A percentile compares a stretch with the other conserved stretches of the same genome.
These are phyloP conservation scores for Ceratobasidium sp. DNA, from an alignment of 1,284 basidiomycete genomes.

Conservation along the genomic window DNA sequence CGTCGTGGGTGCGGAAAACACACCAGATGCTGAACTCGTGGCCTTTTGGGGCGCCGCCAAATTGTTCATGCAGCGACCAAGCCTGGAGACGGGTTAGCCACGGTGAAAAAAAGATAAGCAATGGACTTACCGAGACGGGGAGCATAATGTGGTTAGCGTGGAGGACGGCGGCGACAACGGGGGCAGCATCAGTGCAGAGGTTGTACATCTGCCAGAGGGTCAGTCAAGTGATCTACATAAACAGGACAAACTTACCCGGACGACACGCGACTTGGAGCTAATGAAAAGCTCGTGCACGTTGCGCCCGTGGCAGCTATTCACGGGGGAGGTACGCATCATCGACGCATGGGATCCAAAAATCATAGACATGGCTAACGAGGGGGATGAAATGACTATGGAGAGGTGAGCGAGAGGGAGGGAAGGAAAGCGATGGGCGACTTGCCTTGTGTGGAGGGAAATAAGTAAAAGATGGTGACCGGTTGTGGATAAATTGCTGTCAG, in stretches of 20 bases:
- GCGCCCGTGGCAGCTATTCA: slow-evolving; percentile 41
- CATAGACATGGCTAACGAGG: neutral
- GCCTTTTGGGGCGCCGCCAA: slow-evolving; percentile 49
- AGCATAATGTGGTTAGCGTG: slow-evolving; percentile 50
- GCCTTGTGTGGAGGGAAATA: no score
- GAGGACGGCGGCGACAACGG: slow-evolving; percentile 58
- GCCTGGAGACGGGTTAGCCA: slow-evolving; percentile 54
- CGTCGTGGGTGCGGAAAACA: slow-evolving; percentile 70
- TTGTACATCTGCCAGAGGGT: slow-evolving; percentile 55
- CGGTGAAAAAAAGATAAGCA: neutral
- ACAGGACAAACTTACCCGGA: slow-evolving; percentile 60
- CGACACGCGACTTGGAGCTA: slow-evolving; percentile 65
- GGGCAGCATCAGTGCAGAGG: slow-evolving; percentile 58
- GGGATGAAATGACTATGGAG: no score
- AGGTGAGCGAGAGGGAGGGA: neutral
- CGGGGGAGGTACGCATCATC: no score
- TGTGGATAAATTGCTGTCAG: no score
- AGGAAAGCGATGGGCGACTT: neutral
- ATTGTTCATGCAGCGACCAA: slow-evolving; percentile 63
- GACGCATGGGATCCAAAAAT: no score
- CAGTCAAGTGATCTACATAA: slow-evolving; percentile 42
- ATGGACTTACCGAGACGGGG: slow-evolving; percentile 53
- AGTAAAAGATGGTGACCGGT: no score
- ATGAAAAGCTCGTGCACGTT: slow-evolving; percentile 63
- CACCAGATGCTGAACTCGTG: slow-evolving; percentile 63